Evolutionary conservation across 176 grass and related monocot genomes (phyloP).

Genomic region (Triticum urartu): DNA sequence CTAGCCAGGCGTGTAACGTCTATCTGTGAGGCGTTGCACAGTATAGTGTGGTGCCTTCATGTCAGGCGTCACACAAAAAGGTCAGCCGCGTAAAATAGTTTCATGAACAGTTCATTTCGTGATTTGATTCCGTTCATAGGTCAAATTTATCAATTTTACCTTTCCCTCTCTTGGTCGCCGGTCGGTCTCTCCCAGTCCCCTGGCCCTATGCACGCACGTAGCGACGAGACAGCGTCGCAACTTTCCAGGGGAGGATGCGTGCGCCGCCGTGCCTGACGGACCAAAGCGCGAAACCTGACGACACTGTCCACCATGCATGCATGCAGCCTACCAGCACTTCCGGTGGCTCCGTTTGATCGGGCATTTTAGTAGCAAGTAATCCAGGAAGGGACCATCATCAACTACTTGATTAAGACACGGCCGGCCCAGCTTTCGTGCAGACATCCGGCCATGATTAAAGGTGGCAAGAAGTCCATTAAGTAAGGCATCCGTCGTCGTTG

Average conservation of each 20-base stretch:
- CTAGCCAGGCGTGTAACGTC: too few species aligned
- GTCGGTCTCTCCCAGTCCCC: not conserved
- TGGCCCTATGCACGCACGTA: not conserved
- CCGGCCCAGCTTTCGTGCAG: slow-evolving; percentile 35
- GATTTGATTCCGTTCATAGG: too few species aligned
- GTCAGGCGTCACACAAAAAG: too few species aligned
- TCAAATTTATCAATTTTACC: too few species aligned
- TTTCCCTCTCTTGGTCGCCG: not conserved
- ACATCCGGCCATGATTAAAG: not conserved
- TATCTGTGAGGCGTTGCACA: too few species aligned
- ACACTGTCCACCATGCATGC: not conserved
- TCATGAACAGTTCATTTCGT: too few species aligned
- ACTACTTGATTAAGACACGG: slow-evolving; percentile 1
- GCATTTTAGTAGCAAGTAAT: not conserved
- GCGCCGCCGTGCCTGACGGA: not conserved
- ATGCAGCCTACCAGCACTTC: slow-evolving; percentile 1
- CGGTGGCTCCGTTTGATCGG: not conserved
- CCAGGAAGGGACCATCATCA: not conserved
- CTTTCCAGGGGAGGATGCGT: slow-evolving; percentile 32
- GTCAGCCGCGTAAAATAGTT: too few species aligned
- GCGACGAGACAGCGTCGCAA: slow-evolving; percentile 17
- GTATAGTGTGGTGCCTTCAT: too few species aligned
- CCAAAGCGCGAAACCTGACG: slow-evolving; percentile 12
- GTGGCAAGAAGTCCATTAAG: slow-evolving; percentile 8
- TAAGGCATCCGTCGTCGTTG: not conserved